phyloP scores from a whole-genome alignment of 2,329 filamentous ascomycete genomes.

The Zymoseptoria tritici region DNA sequence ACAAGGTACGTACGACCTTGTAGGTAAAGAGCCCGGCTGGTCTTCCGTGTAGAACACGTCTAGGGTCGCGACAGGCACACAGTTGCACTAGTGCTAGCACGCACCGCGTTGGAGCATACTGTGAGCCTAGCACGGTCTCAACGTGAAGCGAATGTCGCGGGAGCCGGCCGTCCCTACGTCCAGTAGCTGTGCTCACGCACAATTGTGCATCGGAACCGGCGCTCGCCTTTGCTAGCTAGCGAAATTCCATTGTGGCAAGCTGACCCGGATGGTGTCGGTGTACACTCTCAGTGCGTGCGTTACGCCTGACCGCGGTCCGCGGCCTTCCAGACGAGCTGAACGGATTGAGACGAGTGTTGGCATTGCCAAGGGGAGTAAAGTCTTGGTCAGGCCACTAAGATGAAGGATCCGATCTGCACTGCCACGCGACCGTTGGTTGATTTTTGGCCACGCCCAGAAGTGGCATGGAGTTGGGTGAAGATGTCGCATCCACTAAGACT shows the following conservation, averaged over 20 bases:
- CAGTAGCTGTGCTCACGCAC: neutral
- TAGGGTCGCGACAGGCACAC: neutral
- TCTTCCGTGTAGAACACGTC: neutral
- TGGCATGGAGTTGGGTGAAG: neutral
- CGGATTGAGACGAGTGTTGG: neutral
- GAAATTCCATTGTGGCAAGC: neutral
- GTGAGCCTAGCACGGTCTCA: neutral
- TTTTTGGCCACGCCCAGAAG: neutral
- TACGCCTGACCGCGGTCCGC: neutral
- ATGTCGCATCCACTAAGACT: too few species aligned
- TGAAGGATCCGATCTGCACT: neutral
- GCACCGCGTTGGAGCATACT: neutral
- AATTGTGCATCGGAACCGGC: neutral
- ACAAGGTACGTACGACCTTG: neutral
- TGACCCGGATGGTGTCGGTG: neutral
- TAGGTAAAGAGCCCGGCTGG: neutral
- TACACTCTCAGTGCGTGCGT: neutral
- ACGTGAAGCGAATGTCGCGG: neutral
- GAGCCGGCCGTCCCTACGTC: neutral
- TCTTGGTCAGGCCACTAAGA: neutral
- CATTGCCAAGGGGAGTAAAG: neutral
- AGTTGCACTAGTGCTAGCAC: neutral
- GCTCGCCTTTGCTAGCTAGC: too few species aligned
- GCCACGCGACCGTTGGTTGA: neutral
- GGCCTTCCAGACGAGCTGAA: neutral